phyloP scores from a whole-genome alignment of 345 rosid genomes.

The Eucalyptus fibrosa region DNA sequence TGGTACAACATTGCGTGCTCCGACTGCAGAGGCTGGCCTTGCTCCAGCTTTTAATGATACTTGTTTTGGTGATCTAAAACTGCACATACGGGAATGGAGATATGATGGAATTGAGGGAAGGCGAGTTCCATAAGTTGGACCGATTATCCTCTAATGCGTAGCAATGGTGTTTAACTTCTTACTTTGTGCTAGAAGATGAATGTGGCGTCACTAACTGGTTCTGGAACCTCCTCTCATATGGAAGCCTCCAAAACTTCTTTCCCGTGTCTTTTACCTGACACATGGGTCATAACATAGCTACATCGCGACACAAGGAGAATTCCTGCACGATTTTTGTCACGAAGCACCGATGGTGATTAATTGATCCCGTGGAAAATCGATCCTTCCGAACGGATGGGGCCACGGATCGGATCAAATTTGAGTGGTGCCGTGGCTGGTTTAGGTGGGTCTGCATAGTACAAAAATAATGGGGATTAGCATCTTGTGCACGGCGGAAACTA shows the following conservation, averaged over 20 bases:
- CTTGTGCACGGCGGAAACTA: too few species aligned
- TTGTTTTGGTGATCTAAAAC: conserved; percentile 54
- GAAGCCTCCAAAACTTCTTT: background rate
- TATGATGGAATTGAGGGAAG: conserved; percentile 75
- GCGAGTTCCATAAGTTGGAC: conserved; percentile 1
- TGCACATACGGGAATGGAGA: conserved; percentile 72
- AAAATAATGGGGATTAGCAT: too few species aligned
- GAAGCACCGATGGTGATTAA: too few species aligned
- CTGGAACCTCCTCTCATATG: background rate
- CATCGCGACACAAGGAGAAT: too few species aligned
- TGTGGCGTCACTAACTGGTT: background rate
- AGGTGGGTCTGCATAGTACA: background rate
- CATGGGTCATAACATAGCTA: too few species aligned
- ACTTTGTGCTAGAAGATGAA: background rate
- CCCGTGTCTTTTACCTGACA: too few species aligned
- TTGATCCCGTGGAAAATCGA: too few species aligned
- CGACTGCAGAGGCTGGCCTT: conserved; percentile 67
- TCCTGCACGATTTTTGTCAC: too few species aligned
- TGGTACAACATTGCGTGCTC: conserved; percentile 82
- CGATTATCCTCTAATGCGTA: background rate
- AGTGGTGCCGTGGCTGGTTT: background rate
- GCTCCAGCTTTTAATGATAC: conserved; percentile 84
- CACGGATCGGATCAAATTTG: background rate
- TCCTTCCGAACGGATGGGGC: background rate
- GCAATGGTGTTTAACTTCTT: background rate